Evolutionary conservation across 768 basidiomycete genomes (phyloP).

Genomic region (Peribolospora baueri): DNA sequence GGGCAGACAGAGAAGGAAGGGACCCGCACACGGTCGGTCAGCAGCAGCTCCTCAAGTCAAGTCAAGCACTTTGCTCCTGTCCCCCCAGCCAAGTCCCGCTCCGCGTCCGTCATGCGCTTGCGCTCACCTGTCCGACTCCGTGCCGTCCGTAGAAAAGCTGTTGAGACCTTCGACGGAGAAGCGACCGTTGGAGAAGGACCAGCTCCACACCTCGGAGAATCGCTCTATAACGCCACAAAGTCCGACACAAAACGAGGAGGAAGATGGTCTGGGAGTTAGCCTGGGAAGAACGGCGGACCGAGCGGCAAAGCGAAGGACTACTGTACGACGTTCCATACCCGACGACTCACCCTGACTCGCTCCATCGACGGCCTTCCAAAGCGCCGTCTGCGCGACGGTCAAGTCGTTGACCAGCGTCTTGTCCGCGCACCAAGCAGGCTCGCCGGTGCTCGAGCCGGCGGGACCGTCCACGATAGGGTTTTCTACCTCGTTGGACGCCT

Average conservation of each 20-base stretch:
- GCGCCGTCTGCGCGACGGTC: slow-evolving; percentile 19
- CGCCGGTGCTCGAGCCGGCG: no score
- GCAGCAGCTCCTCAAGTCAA: no score
- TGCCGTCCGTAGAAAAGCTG: slow-evolving; percentile 21
- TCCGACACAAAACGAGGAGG: no score
- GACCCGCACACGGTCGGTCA: slow-evolving; percentile 7
- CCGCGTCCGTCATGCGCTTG: no score
- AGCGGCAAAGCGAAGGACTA: not conserved
- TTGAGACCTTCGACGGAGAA: slow-evolving; percentile 25
- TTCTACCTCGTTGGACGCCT: slow-evolving; percentile 13
- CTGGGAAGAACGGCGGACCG: no score
- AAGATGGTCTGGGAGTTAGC: not conserved
- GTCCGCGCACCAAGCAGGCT: no score
- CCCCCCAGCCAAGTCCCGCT: slow-evolving; percentile 17
- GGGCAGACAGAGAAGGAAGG: no score
- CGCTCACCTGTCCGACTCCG: slow-evolving; percentile 18
- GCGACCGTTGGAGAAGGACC: slow-evolving; percentile 19
- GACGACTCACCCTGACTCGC: slow-evolving; percentile 16
- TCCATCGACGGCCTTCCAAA: slow-evolving; percentile 24
- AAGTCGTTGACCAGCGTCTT: slow-evolving; percentile 17
- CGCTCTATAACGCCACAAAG: slow-evolving; percentile 14
- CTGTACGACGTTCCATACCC: not conserved
- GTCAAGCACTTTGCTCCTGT: no score
- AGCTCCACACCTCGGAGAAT: slow-evolving; percentile 25
- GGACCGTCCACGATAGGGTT: not conserved